Conservation (phyloP, 371 early-diverging fungal genomes). For the Apophysomyces sp. region DNA sequence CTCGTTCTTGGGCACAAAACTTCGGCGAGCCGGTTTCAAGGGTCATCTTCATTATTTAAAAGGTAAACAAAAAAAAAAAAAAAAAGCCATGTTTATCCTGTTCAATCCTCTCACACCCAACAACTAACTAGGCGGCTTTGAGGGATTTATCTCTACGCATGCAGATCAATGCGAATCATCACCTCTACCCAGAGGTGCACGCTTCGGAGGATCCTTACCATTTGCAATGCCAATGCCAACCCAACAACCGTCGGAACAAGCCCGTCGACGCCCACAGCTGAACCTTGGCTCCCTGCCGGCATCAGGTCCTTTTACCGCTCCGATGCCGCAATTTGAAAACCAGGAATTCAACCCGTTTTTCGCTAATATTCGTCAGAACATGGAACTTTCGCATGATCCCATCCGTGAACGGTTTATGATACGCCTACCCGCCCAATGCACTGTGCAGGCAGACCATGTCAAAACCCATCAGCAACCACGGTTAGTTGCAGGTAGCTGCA, state of each 20-base stretch:
- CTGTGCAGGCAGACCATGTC: slow-evolving; percentile 7
- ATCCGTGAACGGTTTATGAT: slow-evolving; percentile 34
- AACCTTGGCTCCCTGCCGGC: slow-evolving; percentile 22
- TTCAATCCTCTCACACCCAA: too few relatives aligned
- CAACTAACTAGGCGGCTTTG: slow-evolving; percentile 54
- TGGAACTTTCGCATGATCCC: slow-evolving; percentile 29
- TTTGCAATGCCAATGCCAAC: slow-evolving; percentile 10
- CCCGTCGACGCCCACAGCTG: slow-evolving; percentile 33
- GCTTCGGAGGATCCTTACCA: not conserved
- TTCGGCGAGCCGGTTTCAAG: slow-evolving; percentile 28
- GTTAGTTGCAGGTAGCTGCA: slow-evolving; percentile 19
- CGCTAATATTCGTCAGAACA: slow-evolving; percentile 39
- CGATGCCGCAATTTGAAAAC: slow-evolving; percentile 39
- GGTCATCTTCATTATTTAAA: slow-evolving; percentile 51
- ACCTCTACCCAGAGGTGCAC: not conserved
- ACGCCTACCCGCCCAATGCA: slow-evolving; percentile 22
- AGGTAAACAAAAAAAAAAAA: slow-evolving; percentile 28
- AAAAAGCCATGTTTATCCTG: not conserved
- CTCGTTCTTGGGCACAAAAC: slow-evolving; percentile 40
- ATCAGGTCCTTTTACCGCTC: slow-evolving; percentile 40
- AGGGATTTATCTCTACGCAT: slow-evolving; percentile 23
- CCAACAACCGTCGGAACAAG: slow-evolving; percentile 9
- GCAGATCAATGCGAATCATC: slow-evolving; percentile 29
- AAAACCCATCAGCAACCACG: slow-evolving; percentile 11
- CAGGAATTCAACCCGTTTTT: slow-evolving; percentile 45